Base-by-base conservation (phyloP, 768 basidiomycete species). In the Pholiota molesta region DNA sequence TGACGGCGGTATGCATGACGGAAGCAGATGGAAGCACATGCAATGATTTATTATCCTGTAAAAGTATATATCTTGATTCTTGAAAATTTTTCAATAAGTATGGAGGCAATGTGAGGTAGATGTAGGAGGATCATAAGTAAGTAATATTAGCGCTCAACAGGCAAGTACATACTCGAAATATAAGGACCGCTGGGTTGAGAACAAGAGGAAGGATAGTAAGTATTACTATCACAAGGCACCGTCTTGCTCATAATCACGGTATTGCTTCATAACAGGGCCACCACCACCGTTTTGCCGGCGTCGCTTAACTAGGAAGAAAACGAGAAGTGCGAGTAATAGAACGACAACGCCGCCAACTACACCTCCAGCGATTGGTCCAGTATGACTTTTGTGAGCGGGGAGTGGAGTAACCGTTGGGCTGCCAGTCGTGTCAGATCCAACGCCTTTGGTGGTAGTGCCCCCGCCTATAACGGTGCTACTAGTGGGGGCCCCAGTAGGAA, bases 181-280 rank as follows among this genome's bases (percentile, higher is more conserved):
- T 31, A 31, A 31, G 31, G 31, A 31, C 3, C 31, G 31, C 26
- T 31, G 17, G 21, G 17, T 45, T 16, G 17, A 45, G 9, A 19
- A 19, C 19, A 19, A 21, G 23, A 45, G 1, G 3, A 5, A 45
- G 4, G 4, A 26, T 26, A 26, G 26, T 26, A 26, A 26, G 26
- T 26, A 26, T 26, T 26, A 26, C 26, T 19, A 49, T 26, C 4
- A 49, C n/a, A 21, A 21, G 19, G 47, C 47, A 10, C 47, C 47
- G 23, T 49, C 47, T 49, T 49, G 47, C 23, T 49, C 47, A 49
- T 49, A 49, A 49, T 26, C 47, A 26, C 47, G 47, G 23, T 49
- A 49, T 26, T 49, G 21, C 47, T 49, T 21, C 47, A 49, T 49
- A 14, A 26, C 23, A 13, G 47, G 47, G 19, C 47, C 47, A 6